Evolutionary conservation across 805 yeast species (phyloP).

Genomic region (Candida xiaguanensis): DNA sequence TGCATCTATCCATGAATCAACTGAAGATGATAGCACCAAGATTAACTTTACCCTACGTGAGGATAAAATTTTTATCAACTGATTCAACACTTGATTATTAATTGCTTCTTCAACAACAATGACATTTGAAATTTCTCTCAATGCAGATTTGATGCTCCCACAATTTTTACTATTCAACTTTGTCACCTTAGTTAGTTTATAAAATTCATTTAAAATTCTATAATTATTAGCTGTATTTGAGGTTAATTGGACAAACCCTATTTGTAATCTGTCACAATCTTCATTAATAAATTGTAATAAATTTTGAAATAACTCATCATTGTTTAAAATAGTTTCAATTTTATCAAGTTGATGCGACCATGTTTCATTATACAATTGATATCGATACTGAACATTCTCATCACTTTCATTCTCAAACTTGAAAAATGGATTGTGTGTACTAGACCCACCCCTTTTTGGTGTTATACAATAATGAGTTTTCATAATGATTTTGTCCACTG

Average conservation of each 20-base stretch:
- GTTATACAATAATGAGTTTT: constrained; percentile 32
- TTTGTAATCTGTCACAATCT: constrained; percentile 17
- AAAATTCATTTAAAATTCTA: constrained; percentile 35
- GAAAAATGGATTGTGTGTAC: constrained; percentile 18
- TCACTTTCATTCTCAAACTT: constrained; percentile 22
- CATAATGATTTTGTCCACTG: too few relatives aligned
- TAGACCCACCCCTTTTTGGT: constrained; percentile 7
- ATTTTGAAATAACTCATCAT: constrained; percentile 23
- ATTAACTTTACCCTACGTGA: constrained; percentile 31
- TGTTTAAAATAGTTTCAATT: constrained; percentile 26
- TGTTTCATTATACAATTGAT: constrained; percentile 17
- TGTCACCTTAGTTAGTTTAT: constrained; percentile 17
- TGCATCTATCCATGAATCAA: constrained; percentile 34
- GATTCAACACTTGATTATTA: constrained; percentile 31
- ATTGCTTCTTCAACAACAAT: constrained; percentile 35
- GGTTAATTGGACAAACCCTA: constrained; percentile 34
- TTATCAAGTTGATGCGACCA: constrained; percentile 27
- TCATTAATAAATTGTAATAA: constrained; percentile 21
- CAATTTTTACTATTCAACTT: constrained; percentile 29
- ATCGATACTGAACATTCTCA: constrained; percentile 20
- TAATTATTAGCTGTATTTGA: constrained; percentile 40
- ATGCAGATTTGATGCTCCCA: constrained; percentile 24
- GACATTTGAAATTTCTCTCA: constrained; percentile 23
- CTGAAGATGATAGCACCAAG: constrained; percentile 33
- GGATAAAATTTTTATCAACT: constrained; percentile 28